Evolutionary conservation across 306 rosid genomes (phyloP).

Genomic region (Carpinus fangiana): DNA sequence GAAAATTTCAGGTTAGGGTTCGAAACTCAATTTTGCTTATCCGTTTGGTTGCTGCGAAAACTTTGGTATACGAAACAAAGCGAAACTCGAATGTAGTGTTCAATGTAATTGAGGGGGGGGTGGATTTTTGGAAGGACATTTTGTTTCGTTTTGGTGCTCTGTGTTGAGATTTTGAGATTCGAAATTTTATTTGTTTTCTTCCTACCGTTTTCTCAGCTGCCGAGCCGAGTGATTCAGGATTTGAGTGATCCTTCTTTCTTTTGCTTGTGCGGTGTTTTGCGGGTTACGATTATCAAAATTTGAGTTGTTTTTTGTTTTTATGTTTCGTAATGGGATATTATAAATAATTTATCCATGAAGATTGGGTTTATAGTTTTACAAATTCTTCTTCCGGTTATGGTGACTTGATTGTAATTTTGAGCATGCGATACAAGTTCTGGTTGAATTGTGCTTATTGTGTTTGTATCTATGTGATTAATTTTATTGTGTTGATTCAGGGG

Average conservation of each 20-base stretch:
- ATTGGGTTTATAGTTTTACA: neutral
- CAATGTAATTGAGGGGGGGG: neutral
- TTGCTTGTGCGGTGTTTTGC: constrained; percentile 24
- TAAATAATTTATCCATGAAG: constrained; percentile 7
- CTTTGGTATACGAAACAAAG: neutral
- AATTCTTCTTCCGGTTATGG: neutral
- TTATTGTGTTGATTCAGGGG: constrained; percentile 23
- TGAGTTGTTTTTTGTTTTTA: neutral
- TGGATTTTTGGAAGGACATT: neutral
- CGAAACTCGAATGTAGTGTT: neutral
- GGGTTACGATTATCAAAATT: neutral
- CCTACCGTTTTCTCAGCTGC: constrained; percentile 30
- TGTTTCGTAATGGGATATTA: neutral
- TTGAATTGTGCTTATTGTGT: constrained; percentile 1
- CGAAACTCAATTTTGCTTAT: constrained; percentile 7
- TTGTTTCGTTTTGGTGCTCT: constrained; percentile 5
- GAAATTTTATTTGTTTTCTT: neutral
- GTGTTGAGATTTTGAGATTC: constrained; percentile 25
- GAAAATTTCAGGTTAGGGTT: constrained; percentile 9
- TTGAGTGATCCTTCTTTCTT: constrained; percentile 12
- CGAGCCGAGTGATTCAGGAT: constrained; percentile 28
- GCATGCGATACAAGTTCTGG: neutral
- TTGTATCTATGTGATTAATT: neutral
- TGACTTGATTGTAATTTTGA: neutral
- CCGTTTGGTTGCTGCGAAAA: neutral